These are phyloP conservation scores for Fusarium pininemorale DNA, from an alignment of 2,329 filamentous ascomycete species.

Conservation along the genomic window DNA sequence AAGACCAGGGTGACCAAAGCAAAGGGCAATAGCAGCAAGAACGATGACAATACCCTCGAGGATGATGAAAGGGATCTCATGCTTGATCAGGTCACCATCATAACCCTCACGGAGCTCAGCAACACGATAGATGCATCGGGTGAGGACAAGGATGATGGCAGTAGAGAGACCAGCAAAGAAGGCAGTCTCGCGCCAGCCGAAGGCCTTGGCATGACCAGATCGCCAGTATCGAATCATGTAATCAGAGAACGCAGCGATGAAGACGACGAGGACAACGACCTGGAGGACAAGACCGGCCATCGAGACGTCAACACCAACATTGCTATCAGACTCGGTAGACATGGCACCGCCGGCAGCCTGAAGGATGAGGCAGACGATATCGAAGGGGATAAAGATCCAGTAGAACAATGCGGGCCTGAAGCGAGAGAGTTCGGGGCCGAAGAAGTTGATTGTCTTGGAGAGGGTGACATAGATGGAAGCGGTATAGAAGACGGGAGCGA, in stretches of 20 bases:
- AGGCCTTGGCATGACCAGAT: constrained; percentile 36
- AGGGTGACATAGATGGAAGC: constrained; percentile 75
- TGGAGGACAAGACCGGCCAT: constrained; percentile 67
- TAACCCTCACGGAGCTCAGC: constrained; percentile 73
- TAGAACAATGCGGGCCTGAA: constrained; percentile 55
- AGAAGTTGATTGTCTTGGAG: constrained; percentile 52
- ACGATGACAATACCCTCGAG: constrained; percentile 59
- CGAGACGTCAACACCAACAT: constrained; percentile 51
- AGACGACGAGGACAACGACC: constrained; percentile 63
- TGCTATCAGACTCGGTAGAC: constrained; percentile 50
- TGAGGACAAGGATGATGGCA: constrained; percentile 68
- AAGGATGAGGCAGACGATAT: constrained; percentile 64
- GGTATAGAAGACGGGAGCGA: constrained; percentile 58
- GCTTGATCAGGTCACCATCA: constrained; percentile 60
- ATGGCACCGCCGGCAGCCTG: constrained; percentile 67
- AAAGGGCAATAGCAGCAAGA: constrained; percentile 50
- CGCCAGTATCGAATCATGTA: constrained; percentile 58
- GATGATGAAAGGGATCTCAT: constrained; percentile 62
- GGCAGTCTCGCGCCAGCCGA: constrained; percentile 44
- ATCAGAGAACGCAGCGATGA: constrained; percentile 58
- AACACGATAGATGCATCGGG: constrained; percentile 71
- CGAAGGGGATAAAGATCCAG: constrained; percentile 64
- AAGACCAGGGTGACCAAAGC: constrained; percentile 54
- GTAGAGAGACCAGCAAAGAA: constrained; percentile 64
- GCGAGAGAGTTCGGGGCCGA: constrained; percentile 53